A percentile compares a stretch with the other conserved stretches of the same genome.
Conservation (phyloP, 164 flowering plant species). For the Amborella trichopoda region DNA sequence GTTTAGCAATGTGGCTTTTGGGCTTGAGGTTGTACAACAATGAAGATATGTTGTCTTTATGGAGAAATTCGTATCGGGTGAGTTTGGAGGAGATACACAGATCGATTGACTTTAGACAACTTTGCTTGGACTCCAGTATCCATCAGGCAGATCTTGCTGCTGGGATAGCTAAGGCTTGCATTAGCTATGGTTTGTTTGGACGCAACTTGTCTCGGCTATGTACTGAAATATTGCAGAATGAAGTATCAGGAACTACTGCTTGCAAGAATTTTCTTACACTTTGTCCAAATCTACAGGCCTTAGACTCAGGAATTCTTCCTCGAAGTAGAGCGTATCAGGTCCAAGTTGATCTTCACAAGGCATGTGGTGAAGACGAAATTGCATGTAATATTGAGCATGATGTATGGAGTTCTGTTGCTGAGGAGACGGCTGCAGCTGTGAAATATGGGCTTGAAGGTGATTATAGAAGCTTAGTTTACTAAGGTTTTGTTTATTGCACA, state of each 20-base stretch:
- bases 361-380: constrained; percentile 41
- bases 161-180: constrained; percentile 83
- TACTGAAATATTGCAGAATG: constrained; percentile 72
- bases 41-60: constrained; percentile 27
- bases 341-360: constrained; percentile 79
- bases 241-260: constrained; percentile 44
- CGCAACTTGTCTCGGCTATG: constrained; percentile 79
- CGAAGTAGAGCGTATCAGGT: constrained; percentile 87
- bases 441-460: constrained; percentile 77
- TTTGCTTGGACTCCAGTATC: constrained; percentile 64
- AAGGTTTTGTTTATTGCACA: too few relatives aligned
- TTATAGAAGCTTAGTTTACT: too few relatives aligned
- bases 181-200: constrained; percentile 79
- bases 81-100: constrained; percentile 94
- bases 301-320: constrained; percentile 62
- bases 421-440: constrained; percentile 92
- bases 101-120: constrained; percentile 65
- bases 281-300: constrained; percentile 52
- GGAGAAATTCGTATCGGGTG: constrained; percentile 57
- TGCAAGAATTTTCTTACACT: constrained; percentile 53
- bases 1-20: constrained; percentile 71
- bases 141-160: constrained; percentile 94
- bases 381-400: constrained; percentile 50
- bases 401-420: constrained; percentile 90
- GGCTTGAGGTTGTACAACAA: constrained; percentile 32